phyloP scores from a whole-genome alignment of 2,329 filamentous ascomycete species.

The Colletotrichum euphorbiae region DNA sequence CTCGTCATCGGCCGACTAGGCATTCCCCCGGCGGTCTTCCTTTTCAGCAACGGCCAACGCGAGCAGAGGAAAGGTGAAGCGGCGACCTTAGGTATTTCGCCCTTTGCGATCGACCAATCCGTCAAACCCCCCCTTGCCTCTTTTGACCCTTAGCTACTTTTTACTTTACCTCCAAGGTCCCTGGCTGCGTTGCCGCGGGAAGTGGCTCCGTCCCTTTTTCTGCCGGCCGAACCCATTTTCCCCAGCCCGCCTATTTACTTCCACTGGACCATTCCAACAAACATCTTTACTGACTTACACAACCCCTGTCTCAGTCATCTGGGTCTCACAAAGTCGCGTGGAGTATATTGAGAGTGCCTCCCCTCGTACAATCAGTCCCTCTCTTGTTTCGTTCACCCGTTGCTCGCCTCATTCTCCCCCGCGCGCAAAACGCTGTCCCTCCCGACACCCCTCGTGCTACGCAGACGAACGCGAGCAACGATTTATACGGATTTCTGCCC shows the following conservation, averaged over 20 bases:
- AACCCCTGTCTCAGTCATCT: conserved; percentile 20
- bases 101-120: conserved; percentile 18
- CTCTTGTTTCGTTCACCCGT: conserved; percentile 6
- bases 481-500: conserved; percentile 2
- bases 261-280: conserved; percentile 13
- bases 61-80: neutral
- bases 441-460: conserved; percentile 22
- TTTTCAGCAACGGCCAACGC: conserved; percentile 11
- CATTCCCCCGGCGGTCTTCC: neutral
- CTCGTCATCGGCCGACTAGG: conserved; percentile 10
- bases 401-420: neutral
- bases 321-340: neutral
- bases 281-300: conserved; percentile 25
- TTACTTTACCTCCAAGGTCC: conserved; percentile 21
- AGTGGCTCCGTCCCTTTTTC: conserved; percentile 23
- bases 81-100: neutral
- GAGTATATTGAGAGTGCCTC: neutral
- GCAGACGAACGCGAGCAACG: conserved; percentile 33
- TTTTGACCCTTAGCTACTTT: neutral
- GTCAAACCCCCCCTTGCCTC: conserved; percentile 8
- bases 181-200: conserved; percentile 21
- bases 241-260: conserved; percentile 36
- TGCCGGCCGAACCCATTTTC: conserved; percentile 9
- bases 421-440: conserved; percentile 15
- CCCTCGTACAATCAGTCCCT: neutral